phyloP scores from a whole-genome alignment of 352 stramenopile species.

The Phytophthora uliginosa region DNA sequence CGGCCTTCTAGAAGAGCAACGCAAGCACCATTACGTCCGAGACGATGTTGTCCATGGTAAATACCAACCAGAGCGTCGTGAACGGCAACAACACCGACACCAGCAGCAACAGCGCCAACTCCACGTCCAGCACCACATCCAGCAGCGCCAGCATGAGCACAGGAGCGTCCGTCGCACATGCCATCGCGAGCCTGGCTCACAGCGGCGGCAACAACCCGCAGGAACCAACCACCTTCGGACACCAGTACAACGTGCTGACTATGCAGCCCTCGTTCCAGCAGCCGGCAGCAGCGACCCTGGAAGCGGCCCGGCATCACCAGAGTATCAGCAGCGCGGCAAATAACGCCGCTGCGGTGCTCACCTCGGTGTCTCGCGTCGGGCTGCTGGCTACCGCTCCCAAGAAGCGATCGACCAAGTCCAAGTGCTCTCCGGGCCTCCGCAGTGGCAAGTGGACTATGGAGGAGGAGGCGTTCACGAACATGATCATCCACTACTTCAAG shows the following conservation, averaged over 20 bases:
- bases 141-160: conserved; percentile 30
- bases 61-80: conserved; percentile 36
- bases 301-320: conserved; percentile 18
- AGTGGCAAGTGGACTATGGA: conserved; percentile 90
- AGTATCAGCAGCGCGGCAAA: conserved; percentile 35
- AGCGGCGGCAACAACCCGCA: conserved; percentile 25
- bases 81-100: conserved; percentile 24
- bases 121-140: conserved; percentile 5
- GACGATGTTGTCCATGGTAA: conserved; percentile 76
- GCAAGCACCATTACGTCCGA: conserved; percentile 36
- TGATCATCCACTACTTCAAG: conserved; percentile 91
- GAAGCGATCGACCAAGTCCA: conserved; percentile 91
- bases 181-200: conserved; percentile 40
- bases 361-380: conserved; percentile 26
- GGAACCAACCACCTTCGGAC: conserved; percentile 12
- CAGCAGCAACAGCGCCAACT: conserved; percentile 19
- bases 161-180: conserved; percentile 41
- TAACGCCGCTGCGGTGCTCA: conserved; percentile 31
- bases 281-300: conserved; percentile 24
- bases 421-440: conserved; percentile 81
- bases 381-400: conserved; percentile 31
- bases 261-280: conserved; percentile 22
- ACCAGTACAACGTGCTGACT: conserved; percentile 16
- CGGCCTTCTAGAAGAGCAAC: conserved; percentile 16
- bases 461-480: conserved; percentile 86